Conservation (phyloP, 306 rosid species). For the Medicago truncatula region MtrunA17r5.0-ANR NC_053044.1:42321001-42321500, state of each 20-base stretch:
- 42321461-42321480: background rate
- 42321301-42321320: conserved; percentile 72
- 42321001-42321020: conserved; percentile 99
- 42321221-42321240: conserved; percentile 98
- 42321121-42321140: background rate
- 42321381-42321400: conserved; percentile 74
- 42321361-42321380: conserved; percentile 8
- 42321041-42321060: conserved; percentile 99
- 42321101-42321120: background rate
- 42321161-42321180: conserved; percentile 23
- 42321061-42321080: conserved; percentile 97
- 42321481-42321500: conserved; percentile 21
- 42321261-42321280: conserved; percentile 96
- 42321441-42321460: conserved; percentile 56
- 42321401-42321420: conserved; percentile 92
- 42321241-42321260: conserved; percentile 97
- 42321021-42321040: conserved; percentile 97
- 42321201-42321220: conserved; percentile 95
- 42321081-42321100: conserved; percentile 65
- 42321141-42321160: background rate
- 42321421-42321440: conserved; percentile 95
- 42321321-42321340: conserved; percentile 9
- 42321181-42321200: conserved; percentile 95
- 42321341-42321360: background rate
- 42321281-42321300: conserved; percentile 96